Base-by-base conservation (phyloP, 768 basidiomycete genomes). In the Pleurotus eryngii region DNA sequence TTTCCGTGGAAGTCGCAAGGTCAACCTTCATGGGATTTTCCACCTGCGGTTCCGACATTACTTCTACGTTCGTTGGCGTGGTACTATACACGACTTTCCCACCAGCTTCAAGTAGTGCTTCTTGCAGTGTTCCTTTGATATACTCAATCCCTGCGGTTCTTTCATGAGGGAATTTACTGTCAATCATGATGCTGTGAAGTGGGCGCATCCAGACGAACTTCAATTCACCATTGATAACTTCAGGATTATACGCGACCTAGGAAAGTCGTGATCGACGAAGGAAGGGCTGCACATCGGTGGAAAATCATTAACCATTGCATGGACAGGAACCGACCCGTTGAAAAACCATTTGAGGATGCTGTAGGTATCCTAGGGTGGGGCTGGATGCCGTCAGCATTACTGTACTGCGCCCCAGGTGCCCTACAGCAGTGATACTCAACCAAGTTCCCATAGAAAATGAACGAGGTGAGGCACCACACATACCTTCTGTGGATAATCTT, bases 401-500 rank as follows among this genome's bases (percentile, higher is more conserved):
- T 61, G 42, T 43, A 43, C 1, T n/a, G 42, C 5, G 42, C 6
- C 6, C 30, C 30, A 9, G 30, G 30, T 7, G 30, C 30, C 7
- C 30, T 35, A 35, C 8, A 35, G n/a, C n/a, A n/a, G n/a, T n/a
- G n/a, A n/a, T n/a, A n/a, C n/a, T n/a, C n/a, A n/a, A n/a, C n/a
- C n/a, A n/a, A n/a, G n/a, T n/a, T n/a, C n/a, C n/a, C n/a, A n/a
- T n/a, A n/a, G n/a, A n/a, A n/a, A n/a, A n/a, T n/a, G n/a, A n/a
- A n/a, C n/a, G n/a, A n/a, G n/a, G n/a, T n/a, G n/a, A n/a, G n/a
- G n/a, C n/a, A n/a, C n/a, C n/a, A n/a, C n/a, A n/a, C n/a, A n/a
- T n/a, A n/a, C 58, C 58, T 50, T 12, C 64, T 65, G 54, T 70
- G 67, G 40, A 70, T 58, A 38, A 70, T 62, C 20, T 61, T 63